Evolutionary conservation across 108 stramenopile genomes (phyloP).

Genomic region (Nitzschia sp.): DNA sequence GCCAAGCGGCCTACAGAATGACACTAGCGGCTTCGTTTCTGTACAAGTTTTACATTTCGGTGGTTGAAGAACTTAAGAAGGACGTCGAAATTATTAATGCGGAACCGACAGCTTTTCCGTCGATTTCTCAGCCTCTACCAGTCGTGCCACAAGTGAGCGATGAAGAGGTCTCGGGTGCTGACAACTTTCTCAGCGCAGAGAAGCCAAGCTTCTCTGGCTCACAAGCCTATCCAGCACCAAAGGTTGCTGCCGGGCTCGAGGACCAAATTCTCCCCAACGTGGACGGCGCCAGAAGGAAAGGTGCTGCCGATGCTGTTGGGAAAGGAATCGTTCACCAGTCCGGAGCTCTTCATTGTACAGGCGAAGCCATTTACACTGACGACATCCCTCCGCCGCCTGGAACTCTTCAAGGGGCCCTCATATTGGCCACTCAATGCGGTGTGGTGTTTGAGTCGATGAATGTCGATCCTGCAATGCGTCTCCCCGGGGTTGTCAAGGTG

Average conservation of each 20-base stretch:
- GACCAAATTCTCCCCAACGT: slow-evolving; percentile 38
- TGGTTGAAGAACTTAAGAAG: slow-evolving; percentile 52
- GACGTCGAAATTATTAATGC: slow-evolving; percentile 44
- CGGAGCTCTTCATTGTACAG: slow-evolving; percentile 87
- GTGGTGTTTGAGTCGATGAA: slow-evolving; percentile 69
- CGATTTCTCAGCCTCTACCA: slow-evolving; percentile 33
- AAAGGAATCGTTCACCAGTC: slow-evolving; percentile 77
- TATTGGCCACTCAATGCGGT: slow-evolving; percentile 74
- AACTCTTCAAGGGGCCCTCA: slow-evolving; percentile 80
- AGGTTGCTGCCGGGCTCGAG: slow-evolving; percentile 72
- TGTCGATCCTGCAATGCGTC: slow-evolving; percentile 49
- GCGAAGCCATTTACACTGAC: slow-evolving; percentile 91
- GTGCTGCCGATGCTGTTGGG: slow-evolving; percentile 63
- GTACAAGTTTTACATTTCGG: slow-evolving; percentile 81
- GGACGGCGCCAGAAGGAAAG: slow-evolving; percentile 27
- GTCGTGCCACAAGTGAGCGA: slow-evolving; percentile 44
- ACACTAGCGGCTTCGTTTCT: slow-evolving; percentile 89
- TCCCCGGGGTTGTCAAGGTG: slow-evolving; percentile 83
- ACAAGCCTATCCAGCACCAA: slow-evolving; percentile 82
- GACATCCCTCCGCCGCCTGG: slow-evolving; percentile 86
- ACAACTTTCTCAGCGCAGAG: slow-evolving; percentile 65
- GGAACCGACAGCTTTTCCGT: slow-evolving; percentile 31
- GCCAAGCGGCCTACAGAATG: slow-evolving; percentile 90
- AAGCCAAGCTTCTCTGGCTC: slow-evolving; percentile 81
- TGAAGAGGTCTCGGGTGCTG: slow-evolving; percentile 55